Percentiles rank a stretch among this genome's conserved stretches.
phyloP scores from a whole-genome alignment of 2,329 filamentous ascomycete genomes.

The Aureobasidium sp. region DNA sequence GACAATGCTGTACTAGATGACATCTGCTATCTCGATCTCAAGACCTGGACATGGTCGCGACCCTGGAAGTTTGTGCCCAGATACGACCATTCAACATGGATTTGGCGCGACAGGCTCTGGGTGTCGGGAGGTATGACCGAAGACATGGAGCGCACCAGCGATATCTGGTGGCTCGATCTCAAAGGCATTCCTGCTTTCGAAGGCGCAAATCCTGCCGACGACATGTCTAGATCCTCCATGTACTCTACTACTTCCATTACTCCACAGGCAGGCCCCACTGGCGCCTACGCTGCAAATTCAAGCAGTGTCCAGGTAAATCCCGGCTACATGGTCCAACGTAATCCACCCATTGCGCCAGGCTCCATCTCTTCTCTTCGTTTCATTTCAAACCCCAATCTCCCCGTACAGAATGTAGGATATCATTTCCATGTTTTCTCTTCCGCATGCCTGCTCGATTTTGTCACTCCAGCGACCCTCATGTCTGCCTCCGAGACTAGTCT shows the following conservation, averaged over 20 bases:
- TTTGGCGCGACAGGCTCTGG: slow-evolving; percentile 90
- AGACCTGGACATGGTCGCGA: slow-evolving; percentile 95
- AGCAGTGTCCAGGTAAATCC: slow-evolving; percentile 52
- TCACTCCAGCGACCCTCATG: slow-evolving; percentile 84
- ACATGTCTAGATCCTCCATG: slow-evolving; percentile 23
- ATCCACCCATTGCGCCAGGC: slow-evolving; percentile 61
- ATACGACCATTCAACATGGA: slow-evolving; percentile 91
- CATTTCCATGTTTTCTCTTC: slow-evolving; percentile 96
- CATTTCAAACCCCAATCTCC: slow-evolving; percentile 75
- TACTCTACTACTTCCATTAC: slow-evolving; percentile 23
- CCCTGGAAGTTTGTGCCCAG: slow-evolving; percentile 92
- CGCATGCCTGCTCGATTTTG: slow-evolving; percentile 85
- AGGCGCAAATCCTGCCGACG: slow-evolving; percentile 24
- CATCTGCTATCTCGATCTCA: slow-evolving; percentile 91
- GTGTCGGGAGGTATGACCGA: slow-evolving; percentile 91
- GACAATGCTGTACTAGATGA: slow-evolving; percentile 91
- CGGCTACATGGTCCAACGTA: slow-evolving; percentile 36
- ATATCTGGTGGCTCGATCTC: slow-evolving; percentile 95
- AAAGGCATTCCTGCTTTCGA: slow-evolving; percentile 78
- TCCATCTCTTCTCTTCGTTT: slow-evolving; percentile 88
- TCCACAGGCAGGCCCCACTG: slow-evolving; percentile 34
- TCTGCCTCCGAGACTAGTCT: slow-evolving; percentile 82
- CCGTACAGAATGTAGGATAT: slow-evolving; percentile 80
- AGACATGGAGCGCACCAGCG: slow-evolving; percentile 93
- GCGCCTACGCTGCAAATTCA: slow-evolving; percentile 64